Conservation (phyloP, 1,139 yeast species). For the Hemisphaericaspora xylofermentans region DNA sequence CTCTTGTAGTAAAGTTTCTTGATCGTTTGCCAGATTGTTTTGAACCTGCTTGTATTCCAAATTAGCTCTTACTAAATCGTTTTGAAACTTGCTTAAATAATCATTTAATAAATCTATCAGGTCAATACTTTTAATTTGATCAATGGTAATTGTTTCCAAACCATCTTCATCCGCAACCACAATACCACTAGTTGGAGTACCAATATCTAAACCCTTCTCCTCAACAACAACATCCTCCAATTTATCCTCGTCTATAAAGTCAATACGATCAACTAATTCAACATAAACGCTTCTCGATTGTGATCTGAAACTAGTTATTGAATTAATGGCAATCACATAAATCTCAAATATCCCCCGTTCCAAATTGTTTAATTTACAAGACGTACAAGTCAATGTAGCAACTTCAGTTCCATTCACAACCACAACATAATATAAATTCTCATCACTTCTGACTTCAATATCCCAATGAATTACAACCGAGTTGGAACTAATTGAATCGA, state of each 20-base stretch:
- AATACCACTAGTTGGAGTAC: not conserved
- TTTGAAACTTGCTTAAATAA: constrained; percentile 28
- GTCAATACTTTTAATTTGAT: constrained; percentile 20
- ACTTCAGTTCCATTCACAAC: constrained; percentile 39
- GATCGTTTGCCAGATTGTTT: constrained; percentile 22
- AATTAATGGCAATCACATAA: constrained; percentile 41
- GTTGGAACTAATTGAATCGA: constrained; percentile 33
- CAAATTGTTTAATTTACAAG: constrained; percentile 39
- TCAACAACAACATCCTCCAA: constrained; percentile 10
- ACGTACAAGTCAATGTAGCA: constrained; percentile 37
- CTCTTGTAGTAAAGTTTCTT: constrained; percentile 21
- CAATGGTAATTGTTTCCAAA: constrained; percentile 16
- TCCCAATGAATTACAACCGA: constrained; percentile 47
- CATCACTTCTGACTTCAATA: constrained; percentile 30
- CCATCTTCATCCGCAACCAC: constrained; percentile 7
- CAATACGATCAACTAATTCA: constrained; percentile 3
- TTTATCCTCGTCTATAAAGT: constrained; percentile 8
- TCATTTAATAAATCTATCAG: constrained; percentile 21
- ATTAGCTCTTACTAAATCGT: constrained; percentile 26
- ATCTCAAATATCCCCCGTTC: constrained; percentile 33
- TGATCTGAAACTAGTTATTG: constrained; percentile 36
- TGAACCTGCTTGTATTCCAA: constrained; percentile 27
- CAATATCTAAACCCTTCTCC: constrained; percentile 1
- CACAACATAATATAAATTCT: constrained; percentile 35
- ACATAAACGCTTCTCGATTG: constrained; percentile 33